phyloP scores from a whole-genome alignment of 768 basidiomycete genomes.

The Mycena floridula region DNA sequence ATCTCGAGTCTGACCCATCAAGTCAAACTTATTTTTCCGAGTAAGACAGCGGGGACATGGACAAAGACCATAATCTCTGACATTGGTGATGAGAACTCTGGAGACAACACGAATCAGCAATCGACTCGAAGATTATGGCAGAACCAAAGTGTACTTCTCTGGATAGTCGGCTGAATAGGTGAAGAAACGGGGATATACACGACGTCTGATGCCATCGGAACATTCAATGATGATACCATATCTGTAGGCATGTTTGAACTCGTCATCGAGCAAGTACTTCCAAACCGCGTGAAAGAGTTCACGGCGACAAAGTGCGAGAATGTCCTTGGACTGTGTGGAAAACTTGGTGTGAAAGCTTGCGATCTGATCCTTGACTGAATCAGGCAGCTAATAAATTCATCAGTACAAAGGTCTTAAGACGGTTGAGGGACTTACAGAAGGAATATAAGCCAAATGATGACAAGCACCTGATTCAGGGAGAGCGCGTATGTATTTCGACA shows the following conservation, averaged over 20 bases:
- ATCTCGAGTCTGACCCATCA: slow-evolving; percentile 16
- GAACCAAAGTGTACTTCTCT: too few relatives aligned
- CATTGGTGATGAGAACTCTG: slow-evolving; percentile 18
- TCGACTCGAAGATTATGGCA: too few relatives aligned
- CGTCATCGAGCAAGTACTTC: slow-evolving; percentile 17
- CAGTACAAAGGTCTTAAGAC: background rate
- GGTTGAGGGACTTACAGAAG: slow-evolving; percentile 18
- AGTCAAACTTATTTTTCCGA: slow-evolving; percentile 12
- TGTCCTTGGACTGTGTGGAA: slow-evolving; percentile 2
- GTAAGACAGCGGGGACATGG: slow-evolving; percentile 22
- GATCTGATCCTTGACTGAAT: slow-evolving; percentile 20
- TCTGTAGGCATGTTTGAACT: slow-evolving; percentile 19
- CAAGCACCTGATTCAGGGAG: slow-evolving; percentile 22
- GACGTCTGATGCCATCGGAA: slow-evolving; percentile 19
- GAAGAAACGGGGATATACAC: slow-evolving; percentile 24
- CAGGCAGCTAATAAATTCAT: slow-evolving; percentile 20
- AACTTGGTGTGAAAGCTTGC: slow-evolving; percentile 1
- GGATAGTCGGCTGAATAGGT: too few relatives aligned
- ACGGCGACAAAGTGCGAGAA: slow-evolving; percentile 23
- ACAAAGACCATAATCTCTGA: slow-evolving; percentile 20
- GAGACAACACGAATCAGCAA: slow-evolving; percentile 2
- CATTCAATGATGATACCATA: slow-evolving; percentile 24
- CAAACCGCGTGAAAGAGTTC: slow-evolving; percentile 25
- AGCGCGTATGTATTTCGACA: slow-evolving; percentile 28
- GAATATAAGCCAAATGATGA: too few relatives aligned